Conservation (phyloP, 108 stramenopile genomes). For the Cyclotella choctawhatcheeana region DNA sequence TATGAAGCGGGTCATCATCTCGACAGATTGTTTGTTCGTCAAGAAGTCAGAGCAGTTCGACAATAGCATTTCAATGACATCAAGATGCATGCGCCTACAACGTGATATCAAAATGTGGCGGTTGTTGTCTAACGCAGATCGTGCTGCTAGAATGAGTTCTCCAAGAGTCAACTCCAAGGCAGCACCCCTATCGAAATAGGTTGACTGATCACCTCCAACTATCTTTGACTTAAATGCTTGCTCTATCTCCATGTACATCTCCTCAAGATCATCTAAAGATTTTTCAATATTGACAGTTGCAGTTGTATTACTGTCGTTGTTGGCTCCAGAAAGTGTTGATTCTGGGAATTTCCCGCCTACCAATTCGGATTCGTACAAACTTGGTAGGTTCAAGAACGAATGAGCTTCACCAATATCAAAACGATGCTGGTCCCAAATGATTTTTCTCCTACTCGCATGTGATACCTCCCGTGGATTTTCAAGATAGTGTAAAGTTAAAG, state of each 20-base stretch:
- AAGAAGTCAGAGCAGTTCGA: constrained; percentile 24
- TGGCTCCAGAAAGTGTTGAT: constrained; percentile 40
- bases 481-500: constrained; percentile 77
- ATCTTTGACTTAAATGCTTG: constrained; percentile 7
- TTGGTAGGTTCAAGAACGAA: constrained; percentile 2
- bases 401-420: constrained; percentile 78
- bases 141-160: constrained; percentile 62
- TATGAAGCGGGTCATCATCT: constrained; percentile 57
- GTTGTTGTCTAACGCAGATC: constrained; percentile 56
- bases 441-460: constrained; percentile 65
- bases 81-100: constrained; percentile 65
- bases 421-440: constrained; percentile 84
- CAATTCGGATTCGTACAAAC: constrained; percentile 50
- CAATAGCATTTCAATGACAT: constrained; percentile 54
- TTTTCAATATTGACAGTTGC: constrained; percentile 68
- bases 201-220: constrained; percentile 8
- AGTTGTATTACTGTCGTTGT: constrained; percentile 5
- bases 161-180: constrained; percentile 62
- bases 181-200: constrained; percentile 53
- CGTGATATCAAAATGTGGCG: constrained; percentile 69
- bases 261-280: constrained; percentile 65
- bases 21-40: constrained; percentile 27
- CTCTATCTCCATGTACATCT: constrained; percentile 54
- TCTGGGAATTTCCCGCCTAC: constrained; percentile 58
- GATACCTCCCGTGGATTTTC: constrained; percentile 67